These are phyloP conservation scores for Hansenula lynferdii DNA, from an alignment of 1,139 yeast species.

Conservation along the genomic window DNA sequence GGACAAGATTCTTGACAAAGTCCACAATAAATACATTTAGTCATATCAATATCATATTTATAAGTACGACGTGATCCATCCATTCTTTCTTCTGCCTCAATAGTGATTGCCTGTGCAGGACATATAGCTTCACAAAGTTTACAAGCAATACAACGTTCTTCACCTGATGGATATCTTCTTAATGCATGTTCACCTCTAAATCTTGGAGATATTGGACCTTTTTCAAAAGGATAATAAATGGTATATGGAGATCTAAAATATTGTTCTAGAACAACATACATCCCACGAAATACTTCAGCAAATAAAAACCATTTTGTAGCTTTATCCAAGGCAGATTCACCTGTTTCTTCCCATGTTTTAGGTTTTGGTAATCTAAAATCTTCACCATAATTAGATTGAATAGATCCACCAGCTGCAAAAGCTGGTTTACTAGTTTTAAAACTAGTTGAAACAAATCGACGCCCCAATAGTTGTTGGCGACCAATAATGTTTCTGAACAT, in stretches of 20 bases:
- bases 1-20: slow-evolving; percentile 94
- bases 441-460: slow-evolving; percentile 8
- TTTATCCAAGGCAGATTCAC: slow-evolving; percentile 75
- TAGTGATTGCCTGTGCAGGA: slow-evolving; percentile 92
- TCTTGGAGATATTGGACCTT: slow-evolving; percentile 87
- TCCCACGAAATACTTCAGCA: slow-evolving; percentile 84
- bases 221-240: slow-evolving; percentile 84
- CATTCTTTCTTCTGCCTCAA: slow-evolving; percentile 88
- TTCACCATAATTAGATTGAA: slow-evolving; percentile 36
- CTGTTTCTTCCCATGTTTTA: slow-evolving; percentile 75
- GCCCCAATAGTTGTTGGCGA: neutral
- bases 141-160: slow-evolving; percentile 89
- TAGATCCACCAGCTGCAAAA: slow-evolving; percentile 19
- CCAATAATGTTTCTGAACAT: slow-evolving; percentile 6
- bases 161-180: slow-evolving; percentile 88
- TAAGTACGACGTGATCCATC: slow-evolving; percentile 90
- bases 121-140: slow-evolving; percentile 90
- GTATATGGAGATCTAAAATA: slow-evolving; percentile 87
- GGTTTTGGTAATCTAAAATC: slow-evolving; percentile 76
- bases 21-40: slow-evolving; percentile 91
- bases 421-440: slow-evolving; percentile 5
- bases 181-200: slow-evolving; percentile 93
- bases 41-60: slow-evolving; percentile 90
- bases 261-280: slow-evolving; percentile 88
- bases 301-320: slow-evolving; percentile 81